Evolutionary conservation across 805 yeast genomes (phyloP), one percentile per base, ranked within the genome.

Genomic region (Nakazawaea pomicola): DNA sequence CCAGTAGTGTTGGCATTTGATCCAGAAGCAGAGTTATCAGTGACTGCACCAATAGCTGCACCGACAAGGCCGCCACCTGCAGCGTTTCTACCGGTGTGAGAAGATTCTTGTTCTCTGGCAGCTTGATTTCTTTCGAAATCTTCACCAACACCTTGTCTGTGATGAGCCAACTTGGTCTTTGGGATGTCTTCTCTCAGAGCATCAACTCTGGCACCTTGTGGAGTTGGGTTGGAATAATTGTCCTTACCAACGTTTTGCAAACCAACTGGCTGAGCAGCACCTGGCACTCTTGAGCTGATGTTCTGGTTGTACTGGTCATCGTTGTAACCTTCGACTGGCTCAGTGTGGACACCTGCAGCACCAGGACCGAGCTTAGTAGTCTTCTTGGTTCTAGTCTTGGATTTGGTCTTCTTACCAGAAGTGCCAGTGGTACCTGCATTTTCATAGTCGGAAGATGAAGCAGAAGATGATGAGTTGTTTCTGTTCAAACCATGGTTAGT

Each of bases 61-160:
- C 46, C 48, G 4, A 45, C 5, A 20, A 45, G 34, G 9, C 48
- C 48, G 4, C 45, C 45, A 20, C 44, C 42, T 17, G 50, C 50
- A 20, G 48, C 52, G 28, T 34, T 34, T n/a, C n/a, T n/a, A n/a
- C n/a, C n/a, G n/a, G n/a, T n/a, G n/a, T n/a, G n/a, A n/a, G n/a
- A n/a, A n/a, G n/a, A n/a, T n/a, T n/a, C n/a, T n/a, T n/a, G n/a
- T n/a, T n/a, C n/a, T 14, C 37, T 47, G 9, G 38, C 41, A n/a
- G 44, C 45, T 6, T 38, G 33, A n/a, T 28, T 33, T 6, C 27
- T 35, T 8, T 42, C 19, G n/a, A 11, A 6, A 18, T 30, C 31
- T 18, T 38, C 36, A 3, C 27, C 36, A 17, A 14, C 29, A 11
- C 29, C 29, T 3, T 29, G 29, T n/a, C 19, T 17, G 21, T 29